Percentiles rank a stretch among this genome's conserved stretches.
These are phyloP conservation scores for Flaveria linearis DNA, from an alignment of 129 eudicot species.

Conservation along the genomic window DNA sequence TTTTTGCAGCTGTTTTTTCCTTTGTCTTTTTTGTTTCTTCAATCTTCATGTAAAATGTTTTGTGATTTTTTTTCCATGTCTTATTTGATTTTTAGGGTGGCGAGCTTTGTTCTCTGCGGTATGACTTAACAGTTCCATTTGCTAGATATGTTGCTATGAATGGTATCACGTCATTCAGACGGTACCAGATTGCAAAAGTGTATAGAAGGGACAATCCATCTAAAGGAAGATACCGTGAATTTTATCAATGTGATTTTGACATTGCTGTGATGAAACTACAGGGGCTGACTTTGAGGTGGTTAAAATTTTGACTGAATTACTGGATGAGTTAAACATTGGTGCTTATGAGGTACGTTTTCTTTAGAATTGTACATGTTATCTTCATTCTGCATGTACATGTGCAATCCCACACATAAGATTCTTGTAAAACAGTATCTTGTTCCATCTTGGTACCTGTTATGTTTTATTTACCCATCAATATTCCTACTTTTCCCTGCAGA, in stretches of 20 bases:
- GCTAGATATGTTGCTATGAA: conserved; percentile 97
- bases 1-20: background rate
- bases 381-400: conserved; percentile 5
- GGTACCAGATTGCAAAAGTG: conserved; percentile 92
- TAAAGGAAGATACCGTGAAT: conserved; percentile 95
- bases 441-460: background rate
- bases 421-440: background rate
- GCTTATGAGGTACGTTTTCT: conserved; percentile 68
- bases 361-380: background rate
- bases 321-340: conserved; percentile 78
- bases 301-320: conserved; percentile 70
- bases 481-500: conserved; percentile 39
- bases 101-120: conserved; percentile 92
- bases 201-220: conserved; percentile 94
- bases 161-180: conserved; percentile 71
- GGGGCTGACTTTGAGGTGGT: conserved; percentile 89
- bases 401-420: background rate
- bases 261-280: conserved; percentile 77
- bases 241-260: conserved; percentile 96
- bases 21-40: background rate
- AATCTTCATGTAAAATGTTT: background rate
- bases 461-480: background rate
- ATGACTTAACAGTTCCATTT: conserved; percentile 95
- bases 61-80: background rate
- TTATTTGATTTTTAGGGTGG: conserved; percentile 69